Evolutionary conservation across 805 yeast species (phyloP), one percentile per base, ranked within the genome.

Genomic region (Yamadazyma ubonensis): DNA sequence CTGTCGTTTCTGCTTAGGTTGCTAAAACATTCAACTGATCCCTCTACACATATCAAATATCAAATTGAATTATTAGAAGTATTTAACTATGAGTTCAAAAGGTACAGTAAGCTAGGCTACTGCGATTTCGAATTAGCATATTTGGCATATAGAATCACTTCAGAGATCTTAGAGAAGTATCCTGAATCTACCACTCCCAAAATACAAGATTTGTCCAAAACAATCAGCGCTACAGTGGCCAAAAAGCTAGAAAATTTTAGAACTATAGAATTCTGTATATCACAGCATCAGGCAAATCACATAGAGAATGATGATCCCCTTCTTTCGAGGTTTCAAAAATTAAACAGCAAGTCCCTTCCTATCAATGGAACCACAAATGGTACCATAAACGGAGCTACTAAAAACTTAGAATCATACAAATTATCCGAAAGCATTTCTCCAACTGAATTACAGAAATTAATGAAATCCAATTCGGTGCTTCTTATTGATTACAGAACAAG

Each of bases 401-500:
- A 26, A 6, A 12, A 10, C 9, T 27, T 39, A n/a, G 42, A 39
- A n/a, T 27, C 33, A 8, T 46, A 25, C 28, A 46, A 51, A 25
- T 49, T 44, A 29, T 33, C 42, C 9, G 60, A 55, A 32, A 23
- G 44, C 3, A 46, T 62, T 5, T 45, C 54, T 3, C 52, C 62
- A 0, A 36, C 35, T 5, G 52, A 56, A 33, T 40, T 63, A 11
- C 36, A 45, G 15, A 19, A 36, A 6, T 19, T 50, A 5, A 21
- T 57, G 19, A 25, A 43, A 4, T 9, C 27, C 36, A 19, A 53
- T 11, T 42, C 45, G 5, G 36, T 83, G 0, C 65, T 90, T n/a
- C 45, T 90, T 8, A 72, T 91, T 5, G 98, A 91, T 57, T 73
- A 80, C 29, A 67, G 97, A 49, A 65, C 81, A 12, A 67, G 81